Evolutionary conservation across 306 rosid species (phyloP).

Genomic region (Albizia julibrissin): DNA sequence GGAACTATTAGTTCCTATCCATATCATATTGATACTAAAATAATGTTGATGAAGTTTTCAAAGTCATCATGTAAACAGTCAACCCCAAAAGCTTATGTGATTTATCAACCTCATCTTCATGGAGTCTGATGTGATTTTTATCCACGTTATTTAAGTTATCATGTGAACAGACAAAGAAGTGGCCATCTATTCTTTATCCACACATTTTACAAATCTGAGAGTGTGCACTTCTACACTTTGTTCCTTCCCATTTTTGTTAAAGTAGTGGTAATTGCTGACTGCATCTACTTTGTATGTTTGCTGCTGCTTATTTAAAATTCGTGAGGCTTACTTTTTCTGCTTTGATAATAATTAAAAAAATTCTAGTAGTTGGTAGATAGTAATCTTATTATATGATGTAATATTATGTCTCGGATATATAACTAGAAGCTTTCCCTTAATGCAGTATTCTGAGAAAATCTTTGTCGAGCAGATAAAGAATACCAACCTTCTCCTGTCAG

Average conservation of each 20-base stretch:
- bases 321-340: conserved; percentile 11
- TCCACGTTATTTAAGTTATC: no score
- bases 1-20: conserved; percentile 16
- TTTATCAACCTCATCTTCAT: neutral
- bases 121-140: neutral
- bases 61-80: neutral
- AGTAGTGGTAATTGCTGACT: neutral
- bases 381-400: conserved; percentile 22
- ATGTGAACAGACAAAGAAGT: no score
- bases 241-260: neutral
- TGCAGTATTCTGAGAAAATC: conserved; percentile 73
- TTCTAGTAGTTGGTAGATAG: conserved; percentile 5
- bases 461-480: conserved; percentile 48
- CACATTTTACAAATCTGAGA: neutral
- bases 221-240: neutral
- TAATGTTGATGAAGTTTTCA: conserved; percentile 15
- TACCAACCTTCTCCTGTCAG: conserved; percentile 28
- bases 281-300: neutral
- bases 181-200: conserved; percentile 4
- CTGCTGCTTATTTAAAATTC: conserved; percentile 15
- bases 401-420: conserved; percentile 30
- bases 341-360: neutral
- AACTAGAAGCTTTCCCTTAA: conserved; percentile 33
- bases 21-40: conserved; percentile 16
- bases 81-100: no score